Conservation (phyloP, 2,329 filamentous ascomycete species). For the Ophiosphaerella narmari region DNA sequence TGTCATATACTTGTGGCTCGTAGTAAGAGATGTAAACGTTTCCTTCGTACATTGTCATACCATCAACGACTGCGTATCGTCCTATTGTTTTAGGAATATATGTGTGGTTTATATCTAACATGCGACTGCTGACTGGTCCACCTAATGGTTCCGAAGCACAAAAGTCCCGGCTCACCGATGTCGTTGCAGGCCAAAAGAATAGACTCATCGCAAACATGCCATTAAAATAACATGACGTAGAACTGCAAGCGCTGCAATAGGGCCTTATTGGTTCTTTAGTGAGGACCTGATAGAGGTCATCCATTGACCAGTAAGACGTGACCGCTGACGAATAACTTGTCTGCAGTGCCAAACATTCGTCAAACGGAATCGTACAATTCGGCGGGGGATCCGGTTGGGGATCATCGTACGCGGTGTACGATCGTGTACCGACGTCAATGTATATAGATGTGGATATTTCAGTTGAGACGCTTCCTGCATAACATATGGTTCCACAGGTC, state of each 20-base stretch:
- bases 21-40: slow-evolving; percentile 21
- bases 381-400: slow-evolving; percentile 8
- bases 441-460: slow-evolving; percentile 6
- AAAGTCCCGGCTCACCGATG: slow-evolving; percentile 14
- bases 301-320: slow-evolving; percentile 5
- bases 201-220: slow-evolving; percentile 13
- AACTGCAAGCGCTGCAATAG: slow-evolving; percentile 16
- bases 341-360: slow-evolving; percentile 13
- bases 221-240: slow-evolving; percentile 18
- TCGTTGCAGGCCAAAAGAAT: slow-evolving; percentile 20
- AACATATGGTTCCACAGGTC: slow-evolving; percentile 19
- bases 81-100: slow-evolving; percentile 20
- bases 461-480: slow-evolving; percentile 12
- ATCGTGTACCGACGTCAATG: background rate
- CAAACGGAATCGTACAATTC: slow-evolving; percentile 17
- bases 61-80: slow-evolving; percentile 17
- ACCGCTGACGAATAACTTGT: slow-evolving; percentile 13
- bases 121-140: slow-evolving; percentile 5
- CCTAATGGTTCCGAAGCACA: slow-evolving; percentile 14
- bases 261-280: slow-evolving; percentile 5
- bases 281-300: background rate
- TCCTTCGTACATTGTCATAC: slow-evolving; percentile 20
- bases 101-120: slow-evolving; percentile 15
- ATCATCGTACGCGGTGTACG: background rate
- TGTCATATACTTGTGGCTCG: slow-evolving; percentile 16